Conservation (phyloP, 257 asterid genomes). For the Capsicum rhomboideum region DNA sequence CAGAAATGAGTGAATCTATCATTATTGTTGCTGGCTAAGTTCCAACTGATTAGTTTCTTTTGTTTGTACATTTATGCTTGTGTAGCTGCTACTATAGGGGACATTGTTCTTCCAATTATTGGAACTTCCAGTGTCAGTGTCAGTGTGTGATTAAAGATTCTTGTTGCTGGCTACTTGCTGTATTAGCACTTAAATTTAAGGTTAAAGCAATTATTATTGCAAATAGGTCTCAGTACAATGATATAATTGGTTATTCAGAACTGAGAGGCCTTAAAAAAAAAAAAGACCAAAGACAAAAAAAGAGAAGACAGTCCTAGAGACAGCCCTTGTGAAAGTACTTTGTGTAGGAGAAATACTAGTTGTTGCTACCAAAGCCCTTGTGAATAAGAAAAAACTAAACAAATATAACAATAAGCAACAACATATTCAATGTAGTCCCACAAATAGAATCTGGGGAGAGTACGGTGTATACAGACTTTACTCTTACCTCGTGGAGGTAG, state of each 20-base stretch:
- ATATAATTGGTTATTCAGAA: neutral
- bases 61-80: neutral
- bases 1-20: neutral
- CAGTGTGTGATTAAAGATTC: neutral
- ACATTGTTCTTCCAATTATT: neutral
- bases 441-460: too few relatives aligned
- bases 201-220: neutral
- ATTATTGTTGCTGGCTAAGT: neutral
- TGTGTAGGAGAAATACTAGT: neutral
- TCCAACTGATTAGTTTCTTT: neutral
- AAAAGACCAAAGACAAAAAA: neutral
- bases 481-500: too few relatives aligned
- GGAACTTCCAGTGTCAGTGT: neutral
- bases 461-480: too few relatives aligned
- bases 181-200: neutral
- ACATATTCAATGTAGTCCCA: too few relatives aligned
- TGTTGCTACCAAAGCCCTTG: neutral
- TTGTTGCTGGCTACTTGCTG: neutral
- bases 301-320: neutral
- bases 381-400: neutral
- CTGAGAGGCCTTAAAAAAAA: neutral
- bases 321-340: neutral
- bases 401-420: too few relatives aligned
- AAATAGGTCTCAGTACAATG: neutral
- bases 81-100: neutral